A percentile compares a stretch with the other conserved stretches of the same genome.
Evolutionary conservation across 345 rosid genomes (phyloP).

Genomic region (Physaria fendleri): DNA sequence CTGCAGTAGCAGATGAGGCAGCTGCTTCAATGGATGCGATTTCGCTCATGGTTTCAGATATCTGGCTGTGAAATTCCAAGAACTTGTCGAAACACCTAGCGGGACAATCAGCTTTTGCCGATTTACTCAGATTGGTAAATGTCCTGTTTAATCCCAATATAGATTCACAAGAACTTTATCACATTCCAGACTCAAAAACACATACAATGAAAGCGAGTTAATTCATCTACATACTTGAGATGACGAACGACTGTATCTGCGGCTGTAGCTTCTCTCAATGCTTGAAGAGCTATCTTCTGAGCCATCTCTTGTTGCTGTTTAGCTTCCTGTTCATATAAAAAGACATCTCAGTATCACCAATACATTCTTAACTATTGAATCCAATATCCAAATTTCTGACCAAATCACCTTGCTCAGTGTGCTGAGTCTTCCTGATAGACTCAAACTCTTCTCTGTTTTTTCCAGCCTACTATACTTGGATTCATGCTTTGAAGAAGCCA

Average conservation of each 20-base stretch:
- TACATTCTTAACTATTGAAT: neutral
- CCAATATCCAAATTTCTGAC: neutral
- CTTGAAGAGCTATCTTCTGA: constrained; percentile 85
- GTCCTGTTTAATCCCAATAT: constrained; percentile 33
- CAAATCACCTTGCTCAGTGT: constrained; percentile 65
- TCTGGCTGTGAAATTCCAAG: constrained; percentile 75
- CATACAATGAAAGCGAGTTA: neutral
- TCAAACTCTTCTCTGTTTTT: constrained; percentile 30
- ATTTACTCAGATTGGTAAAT: constrained; percentile 59
- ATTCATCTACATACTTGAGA: constrained; percentile 52
- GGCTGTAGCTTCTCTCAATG: constrained; percentile 82
- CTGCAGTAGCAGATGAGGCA: constrained; percentile 34
- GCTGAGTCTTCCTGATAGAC: constrained; percentile 69
- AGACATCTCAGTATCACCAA: constrained; percentile 5
- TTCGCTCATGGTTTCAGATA: constrained; percentile 55
- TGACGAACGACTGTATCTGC: constrained; percentile 71
- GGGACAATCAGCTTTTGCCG: constrained; percentile 78
- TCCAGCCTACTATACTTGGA: constrained; percentile 31
- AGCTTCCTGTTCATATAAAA: constrained; percentile 58
- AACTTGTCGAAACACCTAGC: constrained; percentile 67
- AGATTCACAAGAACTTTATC: constrained; percentile 6
- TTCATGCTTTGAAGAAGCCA: constrained; percentile 13
- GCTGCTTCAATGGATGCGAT: constrained; percentile 68
- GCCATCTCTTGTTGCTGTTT: constrained; percentile 76
- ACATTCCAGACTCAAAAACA: neutral